A percentile compares a stretch with the other conserved stretches of the same genome.
phyloP scores from a whole-genome alignment of 2,329 filamentous ascomycete genomes.

The Paraphoma chrysanthemicola region DNA sequence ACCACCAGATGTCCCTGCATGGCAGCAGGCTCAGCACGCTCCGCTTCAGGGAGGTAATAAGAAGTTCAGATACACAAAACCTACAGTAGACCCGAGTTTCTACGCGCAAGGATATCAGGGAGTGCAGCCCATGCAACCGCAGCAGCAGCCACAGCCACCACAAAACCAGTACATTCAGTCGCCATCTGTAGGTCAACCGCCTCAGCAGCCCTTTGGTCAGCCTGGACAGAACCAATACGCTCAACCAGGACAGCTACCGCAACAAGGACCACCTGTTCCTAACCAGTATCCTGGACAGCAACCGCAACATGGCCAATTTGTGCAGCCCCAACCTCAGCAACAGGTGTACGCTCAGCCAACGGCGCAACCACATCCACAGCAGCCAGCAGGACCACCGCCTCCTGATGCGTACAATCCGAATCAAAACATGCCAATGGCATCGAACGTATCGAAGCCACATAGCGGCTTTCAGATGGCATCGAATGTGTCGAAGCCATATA shows the following conservation, averaged over 20 bases:
- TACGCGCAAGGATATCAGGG: constrained; percentile 36
- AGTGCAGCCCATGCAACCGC: constrained; percentile 19
- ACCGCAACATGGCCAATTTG: constrained; percentile 10
- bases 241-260: constrained; percentile 13
- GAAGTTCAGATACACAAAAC: constrained; percentile 42
- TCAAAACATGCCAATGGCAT: not conserved
- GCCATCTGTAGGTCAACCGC: constrained; percentile 11
- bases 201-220: constrained; percentile 22
- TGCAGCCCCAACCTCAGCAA: constrained; percentile 14
- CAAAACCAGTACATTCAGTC: constrained; percentile 22
- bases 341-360: constrained; percentile 17
- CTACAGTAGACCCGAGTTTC: constrained; percentile 32
- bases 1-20: constrained; percentile 45
- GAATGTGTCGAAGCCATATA: constrained; percentile 2
- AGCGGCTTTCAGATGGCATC: constrained; percentile 7
- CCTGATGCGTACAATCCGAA: not conserved
- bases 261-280: constrained; percentile 14
- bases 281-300: constrained; percentile 25
- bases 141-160: constrained; percentile 3
- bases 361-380: not conserved
- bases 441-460: constrained; percentile 6
- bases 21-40: constrained; percentile 46
- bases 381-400: not conserved
- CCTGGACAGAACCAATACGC: constrained; percentile 18
- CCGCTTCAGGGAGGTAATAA: constrained; percentile 38